Percentiles rank a stretch among this genome's conserved stretches.
Conservation (phyloP, 2,329 filamentous ascomycete genomes). For the Epichloe scottii region DNA sequence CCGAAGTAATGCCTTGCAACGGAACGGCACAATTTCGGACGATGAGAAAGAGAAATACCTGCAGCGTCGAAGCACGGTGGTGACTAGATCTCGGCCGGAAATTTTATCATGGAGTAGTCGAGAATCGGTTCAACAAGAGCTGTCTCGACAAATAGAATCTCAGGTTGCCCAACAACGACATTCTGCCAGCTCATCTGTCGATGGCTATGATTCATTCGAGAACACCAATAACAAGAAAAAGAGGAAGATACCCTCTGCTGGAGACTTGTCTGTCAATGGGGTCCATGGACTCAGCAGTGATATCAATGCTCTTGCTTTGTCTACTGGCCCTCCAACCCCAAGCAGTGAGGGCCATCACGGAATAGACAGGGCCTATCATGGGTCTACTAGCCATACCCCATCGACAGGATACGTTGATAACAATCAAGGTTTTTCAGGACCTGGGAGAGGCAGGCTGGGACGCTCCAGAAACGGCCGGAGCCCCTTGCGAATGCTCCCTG, state of each 20-base stretch:
- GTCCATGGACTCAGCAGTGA: slow-evolving; percentile 24
- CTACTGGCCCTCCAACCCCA: slow-evolving; percentile 12
- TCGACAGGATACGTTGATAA: slow-evolving; percentile 38
- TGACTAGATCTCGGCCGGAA: slow-evolving; percentile 35
- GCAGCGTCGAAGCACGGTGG: slow-evolving; percentile 24
- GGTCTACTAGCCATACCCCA: slow-evolving; percentile 17
- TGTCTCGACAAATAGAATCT: slow-evolving; percentile 30
- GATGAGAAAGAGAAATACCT: slow-evolving; percentile 46
- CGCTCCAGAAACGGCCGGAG: slow-evolving; percentile 49
- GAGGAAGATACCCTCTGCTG: slow-evolving; percentile 87
- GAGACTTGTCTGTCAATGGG: slow-evolving; percentile 44
- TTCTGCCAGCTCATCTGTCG: slow-evolving; percentile 58
- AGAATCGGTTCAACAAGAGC: slow-evolving; percentile 31
- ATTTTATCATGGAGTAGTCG: slow-evolving; percentile 30
- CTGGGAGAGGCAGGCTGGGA: slow-evolving; percentile 75
- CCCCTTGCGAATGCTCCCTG: slow-evolving; percentile 46
- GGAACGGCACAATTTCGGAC: slow-evolving; percentile 10
- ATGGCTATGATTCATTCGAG: slow-evolving; percentile 94
- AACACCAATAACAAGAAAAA: slow-evolving; percentile 99
- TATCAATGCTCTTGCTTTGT: slow-evolving; percentile 27
- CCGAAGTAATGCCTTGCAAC: slow-evolving; percentile 7
- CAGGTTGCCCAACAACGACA: slow-evolving; percentile 37
- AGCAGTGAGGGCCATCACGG: slow-evolving; percentile 18
- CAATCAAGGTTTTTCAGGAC: slow-evolving; percentile 59
- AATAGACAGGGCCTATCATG: slow-evolving; percentile 13